Conservation (phyloP, 83 land plant species). For the Picea abies region DNA sequence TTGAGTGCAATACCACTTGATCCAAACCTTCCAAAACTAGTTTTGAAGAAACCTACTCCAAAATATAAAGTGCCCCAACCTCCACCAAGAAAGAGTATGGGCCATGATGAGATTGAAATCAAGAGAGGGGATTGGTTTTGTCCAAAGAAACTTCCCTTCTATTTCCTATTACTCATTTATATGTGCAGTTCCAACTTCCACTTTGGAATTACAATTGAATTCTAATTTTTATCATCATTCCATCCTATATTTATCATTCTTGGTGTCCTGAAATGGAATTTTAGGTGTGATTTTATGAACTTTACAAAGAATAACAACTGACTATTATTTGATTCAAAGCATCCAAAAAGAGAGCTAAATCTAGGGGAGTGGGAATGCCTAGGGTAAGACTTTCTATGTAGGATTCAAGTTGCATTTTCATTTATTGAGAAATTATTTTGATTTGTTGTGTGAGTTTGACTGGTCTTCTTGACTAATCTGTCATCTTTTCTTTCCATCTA, state of each 20-base stretch:
- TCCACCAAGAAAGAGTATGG: too few relatives aligned
- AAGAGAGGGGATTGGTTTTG: too few relatives aligned
- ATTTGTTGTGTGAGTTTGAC: background rate
- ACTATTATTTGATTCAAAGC: constrained; percentile 56
- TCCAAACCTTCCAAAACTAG: constrained; percentile 66
- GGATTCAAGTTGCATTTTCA: too few relatives aligned
- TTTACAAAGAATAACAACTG: constrained; percentile 76
- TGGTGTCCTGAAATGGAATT: background rate
- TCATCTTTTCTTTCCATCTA: background rate
- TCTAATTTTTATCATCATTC: background rate
- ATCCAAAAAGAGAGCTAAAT: constrained; percentile 42
- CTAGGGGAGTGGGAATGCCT: too few relatives aligned
- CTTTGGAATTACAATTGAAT: background rate
- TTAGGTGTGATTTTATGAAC: constrained; percentile 77
- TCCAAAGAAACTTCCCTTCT: too few relatives aligned
- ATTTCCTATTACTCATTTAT: too few relatives aligned
- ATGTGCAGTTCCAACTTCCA: background rate
- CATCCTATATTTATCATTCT: background rate
- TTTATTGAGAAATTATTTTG: background rate
- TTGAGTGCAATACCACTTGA: constrained; percentile 68
- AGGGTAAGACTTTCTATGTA: too few relatives aligned
- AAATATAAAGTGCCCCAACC: background rate
- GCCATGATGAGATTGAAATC: too few relatives aligned
- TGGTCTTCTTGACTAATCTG: background rate
- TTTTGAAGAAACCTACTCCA: constrained; percentile 36